Percentiles rank a stretch among this genome's conserved stretches.
Conservation (phyloP, 192 early-diverging fungal genomes). For the Backusella sp. region DNA sequence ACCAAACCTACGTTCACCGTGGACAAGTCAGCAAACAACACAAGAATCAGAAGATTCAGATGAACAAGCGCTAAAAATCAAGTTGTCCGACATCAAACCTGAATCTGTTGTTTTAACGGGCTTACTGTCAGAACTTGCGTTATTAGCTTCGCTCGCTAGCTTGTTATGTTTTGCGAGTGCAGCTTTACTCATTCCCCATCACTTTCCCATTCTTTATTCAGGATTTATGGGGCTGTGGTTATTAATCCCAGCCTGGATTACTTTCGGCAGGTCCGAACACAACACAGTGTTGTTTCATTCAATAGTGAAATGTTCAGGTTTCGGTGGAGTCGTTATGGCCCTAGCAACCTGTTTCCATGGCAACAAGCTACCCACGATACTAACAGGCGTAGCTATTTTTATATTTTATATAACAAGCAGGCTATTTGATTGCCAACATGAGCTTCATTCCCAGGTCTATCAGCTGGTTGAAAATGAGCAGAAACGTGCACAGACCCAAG, state of each 20-base stretch:
- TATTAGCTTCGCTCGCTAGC: neutral
- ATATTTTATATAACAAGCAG: neutral
- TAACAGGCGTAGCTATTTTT: neutral
- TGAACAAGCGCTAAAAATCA: neutral
- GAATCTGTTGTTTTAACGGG: neutral
- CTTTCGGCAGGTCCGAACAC: conserved; percentile 2
- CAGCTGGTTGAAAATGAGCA: neutral
- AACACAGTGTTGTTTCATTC: neutral
- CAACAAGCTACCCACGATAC: neutral
- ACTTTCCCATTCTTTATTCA: neutral
- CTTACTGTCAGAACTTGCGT: neutral
- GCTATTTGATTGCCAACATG: neutral
- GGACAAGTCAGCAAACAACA: neutral
- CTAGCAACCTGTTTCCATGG: neutral
- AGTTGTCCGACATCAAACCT: neutral
- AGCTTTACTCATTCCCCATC: neutral
- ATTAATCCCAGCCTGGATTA: neutral
- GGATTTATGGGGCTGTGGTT: neutral
- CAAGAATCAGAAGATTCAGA: neutral
- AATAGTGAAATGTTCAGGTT: neutral
- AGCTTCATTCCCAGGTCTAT: neutral
- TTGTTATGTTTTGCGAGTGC: neutral
- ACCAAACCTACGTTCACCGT: conserved; percentile 5
- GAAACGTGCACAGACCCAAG: neutral
- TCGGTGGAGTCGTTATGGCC: neutral